Evolutionary conservation across 805 yeast genomes (phyloP), one percentile per base, ranked within the genome.

Genomic region (Naumovozyma castellii): DNA sequence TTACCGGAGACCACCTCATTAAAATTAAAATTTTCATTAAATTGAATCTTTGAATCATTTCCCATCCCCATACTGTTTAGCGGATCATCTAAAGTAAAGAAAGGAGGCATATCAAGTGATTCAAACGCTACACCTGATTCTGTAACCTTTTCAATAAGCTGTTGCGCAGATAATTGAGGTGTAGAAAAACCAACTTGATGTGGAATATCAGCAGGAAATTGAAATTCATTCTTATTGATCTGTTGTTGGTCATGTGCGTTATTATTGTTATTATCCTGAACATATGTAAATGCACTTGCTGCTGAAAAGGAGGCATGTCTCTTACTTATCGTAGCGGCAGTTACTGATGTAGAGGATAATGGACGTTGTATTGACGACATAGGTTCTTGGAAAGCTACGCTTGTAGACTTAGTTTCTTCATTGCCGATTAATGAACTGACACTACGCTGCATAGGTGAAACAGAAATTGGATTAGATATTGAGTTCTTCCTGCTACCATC

Each of bases 141-240:
- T 16, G 47, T 39, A 9, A 54, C 58, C 27, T 53, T 57, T 45
- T 64, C 61, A 39, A 62, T 58, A 17, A 69, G 47, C 28, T 73
- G 75, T 15, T 65, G 63, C 1, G 81, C 78, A 10, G 68, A 52
- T 34, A 77, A 52, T 57, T 85, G 94, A 2, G 95, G 95, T 1
- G 94, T 82, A 1, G 94, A 76, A 54, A 83, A 84, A 2, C 80
- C 84, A 18, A 82, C 87, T 51, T 82, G 86, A 34, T 71, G 72
- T 1, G 88, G 87, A 2, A 55, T 43, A 40, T 53, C 60, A n/a
- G 48, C 40, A 31, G 49, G 38, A 13, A 44, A 37, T 34, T 47
- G 50, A n/a, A 45, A 16, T 19, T 49, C 53, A 18, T 35, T 42
- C 19, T 41, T 35, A n/a, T 39, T 37, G 10, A 10, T 22, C 6